Evolutionary conservation across 1,139 yeast genomes (phyloP).

Genomic region (Geotrichum phurueaensis): DNA sequence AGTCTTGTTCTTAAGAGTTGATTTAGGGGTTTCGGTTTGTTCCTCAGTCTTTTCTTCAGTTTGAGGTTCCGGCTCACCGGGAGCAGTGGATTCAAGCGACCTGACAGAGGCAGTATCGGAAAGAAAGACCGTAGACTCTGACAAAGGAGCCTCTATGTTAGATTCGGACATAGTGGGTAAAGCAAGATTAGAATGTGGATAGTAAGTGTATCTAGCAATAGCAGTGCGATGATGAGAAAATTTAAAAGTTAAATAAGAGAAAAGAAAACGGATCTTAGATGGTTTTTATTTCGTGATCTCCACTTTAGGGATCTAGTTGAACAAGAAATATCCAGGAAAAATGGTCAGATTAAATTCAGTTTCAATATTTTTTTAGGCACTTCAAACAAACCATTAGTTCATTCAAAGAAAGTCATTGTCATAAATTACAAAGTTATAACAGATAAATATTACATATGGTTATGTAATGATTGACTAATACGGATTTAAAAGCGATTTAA

Average conservation of each 20-base stretch:
- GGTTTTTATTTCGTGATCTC: not conserved
- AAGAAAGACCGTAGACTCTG: not conserved
- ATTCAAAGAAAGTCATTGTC: not conserved
- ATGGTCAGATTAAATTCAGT: conserved; percentile 1
- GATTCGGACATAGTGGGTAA: not conserved
- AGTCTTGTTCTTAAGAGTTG: conserved; percentile 1
- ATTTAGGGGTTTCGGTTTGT: not conserved
- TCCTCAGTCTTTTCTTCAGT: not conserved
- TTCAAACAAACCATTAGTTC: not conserved
- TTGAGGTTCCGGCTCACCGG: not conserved
- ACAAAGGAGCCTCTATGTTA: not conserved
- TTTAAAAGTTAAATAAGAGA: not conserved
- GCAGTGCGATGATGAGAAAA: not conserved
- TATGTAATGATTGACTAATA: too few species aligned
- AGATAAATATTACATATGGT: too few species aligned
- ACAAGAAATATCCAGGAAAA: not conserved
- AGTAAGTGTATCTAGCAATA: not conserved
- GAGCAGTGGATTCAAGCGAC: conserved; percentile 1
- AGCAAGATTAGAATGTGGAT: not conserved
- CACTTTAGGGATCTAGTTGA: not conserved
- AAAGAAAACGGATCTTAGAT: not conserved
- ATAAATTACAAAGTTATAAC: not conserved
- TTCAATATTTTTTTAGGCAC: not conserved
- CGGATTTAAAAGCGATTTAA: too few species aligned
- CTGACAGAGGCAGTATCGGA: not conserved